These are phyloP conservation scores for Phytophthora hybrid DNA, from an alignment of 352 stramenopile species.

Conservation along the genomic window DNA sequence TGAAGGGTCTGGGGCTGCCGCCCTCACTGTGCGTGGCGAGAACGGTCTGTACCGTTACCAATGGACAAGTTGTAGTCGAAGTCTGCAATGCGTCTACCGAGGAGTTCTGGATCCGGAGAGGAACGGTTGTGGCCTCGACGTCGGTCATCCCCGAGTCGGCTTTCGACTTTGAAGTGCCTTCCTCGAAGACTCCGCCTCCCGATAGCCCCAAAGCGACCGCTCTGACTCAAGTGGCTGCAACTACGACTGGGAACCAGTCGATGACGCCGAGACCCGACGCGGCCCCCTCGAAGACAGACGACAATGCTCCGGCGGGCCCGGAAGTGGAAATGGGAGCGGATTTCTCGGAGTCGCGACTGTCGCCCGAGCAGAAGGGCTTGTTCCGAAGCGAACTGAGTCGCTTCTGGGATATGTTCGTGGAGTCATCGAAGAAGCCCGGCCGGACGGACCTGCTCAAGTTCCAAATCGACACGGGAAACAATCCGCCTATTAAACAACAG, in stretches of 20 bases:
- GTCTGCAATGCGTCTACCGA: not conserved
- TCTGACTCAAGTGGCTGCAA: no score
- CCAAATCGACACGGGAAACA: not conserved
- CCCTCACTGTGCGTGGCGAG: no score
- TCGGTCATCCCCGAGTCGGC: constrained; percentile 5
- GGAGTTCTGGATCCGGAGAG: not conserved
- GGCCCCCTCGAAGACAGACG: no score
- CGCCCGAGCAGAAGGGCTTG: not conserved
- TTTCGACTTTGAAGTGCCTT: not conserved
- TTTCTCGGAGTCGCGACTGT: not conserved
- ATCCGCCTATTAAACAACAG: no score
- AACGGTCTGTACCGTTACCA: no score
- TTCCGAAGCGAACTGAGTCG: not conserved
- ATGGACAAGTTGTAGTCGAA: no score
- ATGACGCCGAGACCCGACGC: no score
- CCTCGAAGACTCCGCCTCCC: no score
- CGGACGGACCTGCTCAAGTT: constrained; percentile 10
- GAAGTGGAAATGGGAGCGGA: not conserved
- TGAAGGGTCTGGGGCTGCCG: no score
- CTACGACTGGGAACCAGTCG: no score
- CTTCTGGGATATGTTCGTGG: not conserved
- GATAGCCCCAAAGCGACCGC: no score
- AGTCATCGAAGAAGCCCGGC: constrained; percentile 10
- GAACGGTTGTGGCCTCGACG: not conserved
- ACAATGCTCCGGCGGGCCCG: not conserved